These are phyloP conservation scores for Solanum appendiculatum DNA, from an alignment of 257 asterid species.

Conservation along the genomic window DNA sequence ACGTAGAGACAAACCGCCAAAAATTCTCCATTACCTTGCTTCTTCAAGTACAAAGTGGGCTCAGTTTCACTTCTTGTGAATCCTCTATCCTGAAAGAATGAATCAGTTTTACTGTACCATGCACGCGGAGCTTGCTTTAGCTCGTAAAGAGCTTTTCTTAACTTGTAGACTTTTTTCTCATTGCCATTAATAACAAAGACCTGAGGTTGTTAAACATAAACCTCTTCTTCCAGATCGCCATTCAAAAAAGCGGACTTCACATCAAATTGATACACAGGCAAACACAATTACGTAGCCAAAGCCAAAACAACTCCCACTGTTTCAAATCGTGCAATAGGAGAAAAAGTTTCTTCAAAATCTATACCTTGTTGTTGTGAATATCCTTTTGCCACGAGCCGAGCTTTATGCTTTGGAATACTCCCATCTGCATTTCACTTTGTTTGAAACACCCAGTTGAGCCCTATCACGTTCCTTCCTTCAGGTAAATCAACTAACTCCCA, in stretches of 20 bases:
- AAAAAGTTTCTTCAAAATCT: background rate
- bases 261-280: too few relatives aligned
- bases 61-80: background rate
- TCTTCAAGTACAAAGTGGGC: conserved; percentile 1
- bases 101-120: background rate
- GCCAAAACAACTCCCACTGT: background rate
- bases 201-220: too few relatives aligned
- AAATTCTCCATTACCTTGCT: background rate
- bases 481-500: too few relatives aligned
- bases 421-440: too few relatives aligned
- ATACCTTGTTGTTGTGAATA: background rate
- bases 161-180: background rate
- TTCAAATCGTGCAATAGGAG: background rate
- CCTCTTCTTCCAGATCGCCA: too few relatives aligned
- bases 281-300: too few relatives aligned
- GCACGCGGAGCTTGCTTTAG: background rate
- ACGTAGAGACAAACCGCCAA: background rate
- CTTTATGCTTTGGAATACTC: too few relatives aligned
- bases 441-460: too few relatives aligned
- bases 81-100: background rate
- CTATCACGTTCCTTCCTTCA: too few relatives aligned
- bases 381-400: background rate
- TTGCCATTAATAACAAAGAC: too few relatives aligned
- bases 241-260: too few relatives aligned
- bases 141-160: background rate